phyloP scores from a whole-genome alignment of 352 stramenopile genomes.

The Globisporangium emineosum region DNA sequence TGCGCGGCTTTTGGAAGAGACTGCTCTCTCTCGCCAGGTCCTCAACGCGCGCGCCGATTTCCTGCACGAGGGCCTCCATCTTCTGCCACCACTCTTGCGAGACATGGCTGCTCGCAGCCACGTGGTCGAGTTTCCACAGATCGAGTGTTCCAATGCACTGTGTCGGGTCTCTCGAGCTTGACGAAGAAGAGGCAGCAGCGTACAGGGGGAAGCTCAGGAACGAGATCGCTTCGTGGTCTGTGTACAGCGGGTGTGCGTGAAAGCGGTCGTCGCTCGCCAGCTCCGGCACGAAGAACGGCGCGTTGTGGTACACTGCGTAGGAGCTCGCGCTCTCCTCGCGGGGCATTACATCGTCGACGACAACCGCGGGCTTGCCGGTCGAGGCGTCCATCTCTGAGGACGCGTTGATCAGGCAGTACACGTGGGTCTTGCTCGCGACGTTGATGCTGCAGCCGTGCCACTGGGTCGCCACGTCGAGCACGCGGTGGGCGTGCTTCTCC shows the following conservation, averaged over 20 bases:
- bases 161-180: conserved; percentile 9
- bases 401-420: conserved; percentile 65
- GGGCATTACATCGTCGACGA: conserved; percentile 51
- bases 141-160: conserved; percentile 69
- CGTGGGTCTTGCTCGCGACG: conserved; percentile 47
- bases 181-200: conserved; percentile 27
- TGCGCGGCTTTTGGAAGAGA: conserved; percentile 35
- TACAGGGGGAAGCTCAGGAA: conserved; percentile 76
- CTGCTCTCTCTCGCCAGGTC: conserved; percentile 41
- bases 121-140: conserved; percentile 53
- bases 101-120: conserved; percentile 55
- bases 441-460: conserved; percentile 75
- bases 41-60: conserved; percentile 48
- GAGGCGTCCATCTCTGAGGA: conserved; percentile 33
- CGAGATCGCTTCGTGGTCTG: conserved; percentile 52
- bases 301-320: conserved; percentile 64
- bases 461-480: conserved; percentile 55
- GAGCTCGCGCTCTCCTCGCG: conserved; percentile 67
- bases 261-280: conserved; percentile 61
- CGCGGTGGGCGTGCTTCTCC: conserved; percentile 41
- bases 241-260: conserved; percentile 59
- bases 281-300: conserved; percentile 65
- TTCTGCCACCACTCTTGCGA: conserved; percentile 55
- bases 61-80: conserved; percentile 30
- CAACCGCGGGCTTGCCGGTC: conserved; percentile 30